Conservation (phyloP, 2,329 filamentous ascomycete species). For the Dryadomyces quercus-mongolicae region DNA sequence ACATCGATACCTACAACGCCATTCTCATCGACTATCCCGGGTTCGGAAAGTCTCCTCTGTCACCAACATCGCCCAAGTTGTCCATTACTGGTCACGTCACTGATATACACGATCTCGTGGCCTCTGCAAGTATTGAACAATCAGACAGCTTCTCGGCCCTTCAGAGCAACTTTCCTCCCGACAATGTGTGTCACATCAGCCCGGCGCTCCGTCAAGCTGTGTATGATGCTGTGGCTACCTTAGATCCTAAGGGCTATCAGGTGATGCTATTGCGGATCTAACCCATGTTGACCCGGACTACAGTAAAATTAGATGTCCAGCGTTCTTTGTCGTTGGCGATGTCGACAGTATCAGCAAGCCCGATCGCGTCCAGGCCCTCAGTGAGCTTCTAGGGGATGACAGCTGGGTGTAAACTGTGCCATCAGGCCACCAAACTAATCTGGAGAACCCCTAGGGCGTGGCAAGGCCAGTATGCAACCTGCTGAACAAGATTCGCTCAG, state of each 20-base stretch:
- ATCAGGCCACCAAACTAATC: conserved; percentile 10
- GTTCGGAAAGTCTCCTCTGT: conserved; percentile 15
- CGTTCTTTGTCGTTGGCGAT: conserved; percentile 19
- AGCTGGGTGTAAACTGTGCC: conserved; percentile 16
- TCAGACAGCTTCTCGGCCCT: conserved; percentile 14
- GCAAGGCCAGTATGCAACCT: background rate
- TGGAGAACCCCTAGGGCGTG: conserved; percentile 7
- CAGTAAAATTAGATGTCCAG: too few species aligned
- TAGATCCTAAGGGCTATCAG: too few species aligned
- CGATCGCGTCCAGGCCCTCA: conserved; percentile 16
- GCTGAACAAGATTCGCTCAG: background rate
- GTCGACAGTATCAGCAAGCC: conserved; percentile 19
- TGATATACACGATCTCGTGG: conserved; percentile 16
- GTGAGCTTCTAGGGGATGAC: conserved; percentile 13
- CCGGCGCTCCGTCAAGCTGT: too few species aligned
- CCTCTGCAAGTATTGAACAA: conserved; percentile 5
- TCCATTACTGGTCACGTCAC: conserved; percentile 14
- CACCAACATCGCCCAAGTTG: background rate
- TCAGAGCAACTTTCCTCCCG: too few species aligned
- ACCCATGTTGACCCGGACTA: too few species aligned
- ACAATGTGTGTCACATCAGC: conserved; percentile 20
- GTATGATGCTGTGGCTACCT: too few species aligned
- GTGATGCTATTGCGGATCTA: too few species aligned
- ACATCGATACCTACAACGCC: conserved; percentile 8
- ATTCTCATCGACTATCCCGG: conserved; percentile 18